These are phyloP conservation scores for Gastrolobium villosum DNA, from an alignment of 306 rosid species.

Conservation along the genomic window DNA sequence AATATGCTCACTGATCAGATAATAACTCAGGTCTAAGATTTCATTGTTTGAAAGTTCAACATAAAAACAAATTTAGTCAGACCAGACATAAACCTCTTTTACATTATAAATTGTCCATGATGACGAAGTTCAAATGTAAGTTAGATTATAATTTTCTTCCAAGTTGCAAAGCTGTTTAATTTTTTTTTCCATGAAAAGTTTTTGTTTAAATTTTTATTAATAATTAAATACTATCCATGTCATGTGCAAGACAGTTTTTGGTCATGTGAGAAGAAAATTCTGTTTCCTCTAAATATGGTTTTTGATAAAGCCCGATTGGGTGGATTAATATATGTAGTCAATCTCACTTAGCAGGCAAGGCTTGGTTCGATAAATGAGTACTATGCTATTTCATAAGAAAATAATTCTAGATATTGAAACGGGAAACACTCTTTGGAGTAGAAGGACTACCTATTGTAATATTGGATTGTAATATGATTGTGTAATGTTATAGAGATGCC, in stretches of 20 bases:
- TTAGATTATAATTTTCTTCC: conserved; percentile 18
- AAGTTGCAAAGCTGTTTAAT: conserved; percentile 19
- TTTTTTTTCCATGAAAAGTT: conserved; percentile 6
- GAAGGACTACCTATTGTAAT: conserved; percentile 6
- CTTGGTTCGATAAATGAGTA: conserved; percentile 15
- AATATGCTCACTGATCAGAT: conserved; percentile 33
- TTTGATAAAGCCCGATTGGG: neutral
- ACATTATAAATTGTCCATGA: conserved; percentile 2
- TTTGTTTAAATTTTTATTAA: neutral
- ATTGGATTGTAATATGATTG: too few species aligned
- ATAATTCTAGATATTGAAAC: neutral
- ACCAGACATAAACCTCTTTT: conserved; percentile 17
- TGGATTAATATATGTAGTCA: neutral
- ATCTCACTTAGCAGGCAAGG: neutral
- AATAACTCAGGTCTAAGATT: conserved; percentile 38
- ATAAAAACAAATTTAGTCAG: conserved; percentile 28
- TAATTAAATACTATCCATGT: neutral
- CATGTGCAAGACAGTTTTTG: neutral
- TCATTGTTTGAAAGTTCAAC: conserved; percentile 19
- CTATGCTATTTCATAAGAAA: neutral
- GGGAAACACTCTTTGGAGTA: neutral
- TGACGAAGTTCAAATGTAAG: conserved; percentile 21
- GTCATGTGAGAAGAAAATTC: conserved; percentile 20
- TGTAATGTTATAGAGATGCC: too few species aligned
- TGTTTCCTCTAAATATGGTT: neutral